A percentile compares a stretch with the other conserved stretches of the same genome.
Conservation (phyloP, 2,329 filamentous ascomycete species). For the Aspergillus flavus region DNA sequence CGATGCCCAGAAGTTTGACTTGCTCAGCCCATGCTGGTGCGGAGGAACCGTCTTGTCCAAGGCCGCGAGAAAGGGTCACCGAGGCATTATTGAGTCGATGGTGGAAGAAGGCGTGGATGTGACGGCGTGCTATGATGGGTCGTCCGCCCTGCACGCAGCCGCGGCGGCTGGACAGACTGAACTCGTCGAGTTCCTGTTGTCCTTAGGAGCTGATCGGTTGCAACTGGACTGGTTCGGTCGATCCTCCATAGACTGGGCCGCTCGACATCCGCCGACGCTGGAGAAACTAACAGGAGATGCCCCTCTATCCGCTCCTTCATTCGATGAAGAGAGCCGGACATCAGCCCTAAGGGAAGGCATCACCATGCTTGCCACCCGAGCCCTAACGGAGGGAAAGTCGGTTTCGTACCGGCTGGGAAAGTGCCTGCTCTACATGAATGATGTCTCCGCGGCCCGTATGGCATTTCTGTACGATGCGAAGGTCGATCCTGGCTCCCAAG, state of each 20-base stretch:
- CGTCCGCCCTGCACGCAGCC: neutral
- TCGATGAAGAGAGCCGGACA: neutral
- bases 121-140: neutral
- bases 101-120: constrained; percentile 3
- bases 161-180: constrained; percentile 5
- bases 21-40: neutral
- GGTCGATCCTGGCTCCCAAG: neutral
- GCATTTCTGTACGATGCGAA: neutral
- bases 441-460: neutral
- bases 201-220: neutral
- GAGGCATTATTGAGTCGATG: neutral
- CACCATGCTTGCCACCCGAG: neutral
- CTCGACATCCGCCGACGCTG: neutral
- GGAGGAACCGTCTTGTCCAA: neutral
- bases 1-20: neutral
- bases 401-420: neutral
- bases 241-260: constrained; percentile 1
- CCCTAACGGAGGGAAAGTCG: constrained; percentile 1
- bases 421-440: constrained; percentile 1
- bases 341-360: neutral
- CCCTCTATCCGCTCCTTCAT: too few species aligned
- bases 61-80: neutral
- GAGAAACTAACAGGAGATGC: neutral
- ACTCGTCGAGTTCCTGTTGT: constrained; percentile 1
- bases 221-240: constrained; percentile 7